Conservation (phyloP, 768 basidiomycete genomes). For the Gloeopeniophorella convolvens region DNA sequence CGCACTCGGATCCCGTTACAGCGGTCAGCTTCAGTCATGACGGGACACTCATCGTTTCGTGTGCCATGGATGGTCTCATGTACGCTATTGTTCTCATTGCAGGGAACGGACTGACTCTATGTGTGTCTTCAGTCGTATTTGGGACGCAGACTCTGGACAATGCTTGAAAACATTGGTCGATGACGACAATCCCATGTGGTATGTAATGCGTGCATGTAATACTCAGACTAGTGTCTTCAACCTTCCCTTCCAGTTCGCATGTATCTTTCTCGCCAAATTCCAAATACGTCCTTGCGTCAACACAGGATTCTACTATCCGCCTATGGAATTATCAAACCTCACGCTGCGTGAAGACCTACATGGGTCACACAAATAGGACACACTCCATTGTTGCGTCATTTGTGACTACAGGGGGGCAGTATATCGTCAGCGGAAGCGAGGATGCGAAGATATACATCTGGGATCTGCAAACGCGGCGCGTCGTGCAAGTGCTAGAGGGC, state of each 20-base stretch:
- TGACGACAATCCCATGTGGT: conserved; percentile 94
- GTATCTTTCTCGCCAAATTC: conserved; percentile 93
- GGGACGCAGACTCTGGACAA: conserved; percentile 96
- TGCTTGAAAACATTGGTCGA: conserved; percentile 96
- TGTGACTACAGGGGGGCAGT: conserved; percentile 50
- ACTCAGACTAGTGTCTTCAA: background rate
- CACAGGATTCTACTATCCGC: conserved; percentile 91
- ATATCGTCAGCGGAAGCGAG: conserved; percentile 85
- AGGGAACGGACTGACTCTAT: background rate
- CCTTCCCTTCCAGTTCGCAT: conserved; percentile 51
- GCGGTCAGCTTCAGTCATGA: conserved; percentile 92
- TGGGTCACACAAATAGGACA: conserved; percentile 79
- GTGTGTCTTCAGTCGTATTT: conserved; percentile 66
- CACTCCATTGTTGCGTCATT: conserved; percentile 75
- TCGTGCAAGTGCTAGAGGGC: conserved; percentile 69
- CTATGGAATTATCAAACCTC: conserved; percentile 93
- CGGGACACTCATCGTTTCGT: conserved; percentile 90
- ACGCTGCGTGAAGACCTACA: conserved; percentile 88
- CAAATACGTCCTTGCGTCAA: conserved; percentile 80
- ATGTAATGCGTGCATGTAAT: conserved; percentile 16
- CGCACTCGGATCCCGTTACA: conserved; percentile 96
- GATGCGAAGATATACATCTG: conserved; percentile 85
- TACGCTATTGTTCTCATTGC: conserved; percentile 33
- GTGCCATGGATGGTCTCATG: conserved; percentile 97
- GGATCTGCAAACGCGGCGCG: conserved; percentile 78